These are phyloP conservation scores for Metschnikowia shivogae DNA, from an alignment of 805 yeast genomes.

Conservation along the genomic window DNA sequence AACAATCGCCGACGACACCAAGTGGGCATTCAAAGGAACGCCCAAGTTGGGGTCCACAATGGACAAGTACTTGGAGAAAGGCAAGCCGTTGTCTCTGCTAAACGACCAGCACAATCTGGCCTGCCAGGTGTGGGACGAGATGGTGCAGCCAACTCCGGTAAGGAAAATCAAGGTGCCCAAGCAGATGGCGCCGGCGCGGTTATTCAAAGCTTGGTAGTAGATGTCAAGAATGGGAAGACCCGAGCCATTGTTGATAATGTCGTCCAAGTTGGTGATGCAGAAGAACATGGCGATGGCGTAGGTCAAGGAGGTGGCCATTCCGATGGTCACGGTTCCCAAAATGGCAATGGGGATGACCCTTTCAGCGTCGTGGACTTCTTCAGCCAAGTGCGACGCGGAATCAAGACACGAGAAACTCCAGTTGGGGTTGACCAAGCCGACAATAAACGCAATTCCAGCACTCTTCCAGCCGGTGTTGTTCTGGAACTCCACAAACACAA, in stretches of 20 bases:
- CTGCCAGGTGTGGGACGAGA: conserved; percentile 42
- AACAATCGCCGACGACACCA: conserved; percentile 31
- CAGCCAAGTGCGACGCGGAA: conserved; percentile 40
- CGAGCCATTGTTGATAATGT: conserved; percentile 25
- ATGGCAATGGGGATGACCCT: conserved; percentile 38
- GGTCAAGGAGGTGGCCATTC: conserved; percentile 36
- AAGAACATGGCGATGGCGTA: conserved; percentile 41
- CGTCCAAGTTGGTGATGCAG: conserved; percentile 30
- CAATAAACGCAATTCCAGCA: conserved; percentile 20
- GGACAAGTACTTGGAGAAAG: conserved; percentile 37
- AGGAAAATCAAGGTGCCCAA: conserved; percentile 32
- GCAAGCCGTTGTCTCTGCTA: conserved; percentile 42
- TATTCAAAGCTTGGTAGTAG: conserved; percentile 35
- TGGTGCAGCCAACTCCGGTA: conserved; percentile 37
- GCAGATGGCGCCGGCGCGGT: conserved; percentile 34
- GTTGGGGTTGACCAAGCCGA: conserved; percentile 23
- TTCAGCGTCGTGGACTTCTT: conserved; percentile 37
- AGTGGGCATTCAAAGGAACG: conserved; percentile 39
- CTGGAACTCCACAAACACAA: conserved; percentile 20
- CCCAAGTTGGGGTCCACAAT: conserved; percentile 35
- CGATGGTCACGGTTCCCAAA: conserved; percentile 38
- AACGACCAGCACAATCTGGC: conserved; percentile 43
- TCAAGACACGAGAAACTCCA: conserved; percentile 36
- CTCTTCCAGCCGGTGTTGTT: conserved; percentile 24
- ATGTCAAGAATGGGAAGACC: conserved; percentile 41